Percentiles rank a stretch among this genome's conserved stretches.
phyloP scores from a whole-genome alignment of 345 rosid species.

The Erodium maritimum region DNA sequence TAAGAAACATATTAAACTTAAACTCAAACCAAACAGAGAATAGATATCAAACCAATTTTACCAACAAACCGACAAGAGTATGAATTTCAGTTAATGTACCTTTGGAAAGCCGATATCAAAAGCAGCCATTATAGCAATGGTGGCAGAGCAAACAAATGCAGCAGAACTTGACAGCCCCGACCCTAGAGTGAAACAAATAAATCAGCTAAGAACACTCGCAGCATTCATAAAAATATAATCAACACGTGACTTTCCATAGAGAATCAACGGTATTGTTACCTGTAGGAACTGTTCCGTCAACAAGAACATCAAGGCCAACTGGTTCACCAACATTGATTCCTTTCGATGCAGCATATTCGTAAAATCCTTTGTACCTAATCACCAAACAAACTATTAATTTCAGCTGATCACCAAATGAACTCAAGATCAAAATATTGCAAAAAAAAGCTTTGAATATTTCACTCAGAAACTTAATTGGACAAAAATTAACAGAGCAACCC shows the following conservation, averaged over 20 bases:
- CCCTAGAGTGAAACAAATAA: slow-evolving; percentile 31
- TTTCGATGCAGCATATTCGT: slow-evolving; percentile 62
- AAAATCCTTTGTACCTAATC: slow-evolving; percentile 71
- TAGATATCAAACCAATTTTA: too few species aligned
- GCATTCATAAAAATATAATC: too few species aligned
- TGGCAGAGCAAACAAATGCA: slow-evolving; percentile 88
- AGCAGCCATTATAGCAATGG: slow-evolving; percentile 89
- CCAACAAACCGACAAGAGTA: too few species aligned
- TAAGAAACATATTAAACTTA: slow-evolving; percentile 2
- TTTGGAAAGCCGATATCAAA: slow-evolving; percentile 52
- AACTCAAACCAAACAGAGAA: neutral
- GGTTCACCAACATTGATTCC: slow-evolving; percentile 56
- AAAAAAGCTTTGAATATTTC: too few species aligned
- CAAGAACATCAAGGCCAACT: slow-evolving; percentile 74
- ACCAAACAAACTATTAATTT: neutral
- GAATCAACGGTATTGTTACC: slow-evolving; percentile 30
- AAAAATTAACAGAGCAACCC: too few species aligned
- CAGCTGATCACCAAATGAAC: too few species aligned
- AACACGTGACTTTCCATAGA: neutral
- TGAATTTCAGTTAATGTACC: too few species aligned
- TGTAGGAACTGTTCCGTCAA: slow-evolving; percentile 93
- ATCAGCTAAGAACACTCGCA: neutral
- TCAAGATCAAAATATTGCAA: too few species aligned
- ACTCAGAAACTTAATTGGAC: too few species aligned
- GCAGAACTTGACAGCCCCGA: slow-evolving; percentile 97